phyloP scores from a whole-genome alignment of 352 stramenopile genomes.

The Bremia lactucae region DNA sequence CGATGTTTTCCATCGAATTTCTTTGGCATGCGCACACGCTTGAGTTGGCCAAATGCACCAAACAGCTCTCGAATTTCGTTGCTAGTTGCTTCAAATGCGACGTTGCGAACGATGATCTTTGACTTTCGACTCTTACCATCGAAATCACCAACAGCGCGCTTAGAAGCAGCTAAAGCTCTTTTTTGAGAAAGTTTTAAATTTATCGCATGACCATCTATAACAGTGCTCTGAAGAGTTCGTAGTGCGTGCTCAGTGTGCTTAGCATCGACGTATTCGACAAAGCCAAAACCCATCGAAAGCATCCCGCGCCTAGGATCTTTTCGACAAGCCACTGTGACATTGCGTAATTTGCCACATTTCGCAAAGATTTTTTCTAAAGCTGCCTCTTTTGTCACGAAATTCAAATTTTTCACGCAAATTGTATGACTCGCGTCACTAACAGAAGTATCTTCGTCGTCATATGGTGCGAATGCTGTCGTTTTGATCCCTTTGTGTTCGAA shows the following conservation, averaged over 20 bases:
- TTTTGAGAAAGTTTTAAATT: slow-evolving; percentile 92
- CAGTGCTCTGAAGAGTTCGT: slow-evolving; percentile 55
- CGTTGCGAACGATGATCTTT: slow-evolving; percentile 98
- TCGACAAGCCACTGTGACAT: slow-evolving; percentile 78
- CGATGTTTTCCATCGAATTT: slow-evolving; percentile 97
- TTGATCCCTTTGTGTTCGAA: slow-evolving; percentile 47
- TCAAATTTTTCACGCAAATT: slow-evolving; percentile 99
- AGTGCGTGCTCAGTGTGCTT: slow-evolving; percentile 82
- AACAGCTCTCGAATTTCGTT: slow-evolving; percentile 97
- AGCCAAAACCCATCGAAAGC: slow-evolving; percentile 98
- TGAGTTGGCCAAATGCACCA: slow-evolving; percentile 93
- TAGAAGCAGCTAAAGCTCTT: slow-evolving; percentile 36
- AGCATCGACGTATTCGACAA: slow-evolving; percentile 93
- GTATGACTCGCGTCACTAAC: slow-evolving; percentile 65
- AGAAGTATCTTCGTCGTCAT: slow-evolving; percentile 59
- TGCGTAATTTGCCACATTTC: slow-evolving; percentile 62
- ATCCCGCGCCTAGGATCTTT: slow-evolving; percentile 74
- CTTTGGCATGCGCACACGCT: slow-evolving; percentile 96
- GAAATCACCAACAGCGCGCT: slow-evolving; percentile 26
- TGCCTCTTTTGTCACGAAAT: slow-evolving; percentile 91
- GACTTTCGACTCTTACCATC: slow-evolving; percentile 46
- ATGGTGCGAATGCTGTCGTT: slow-evolving; percentile 36
- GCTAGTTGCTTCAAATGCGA: slow-evolving; percentile 96
- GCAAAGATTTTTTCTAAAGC: slow-evolving; percentile 65
- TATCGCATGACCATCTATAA: slow-evolving; percentile 92